These are phyloP conservation scores for Malus domestica DNA, from an alignment of 306 rosid genomes.

Conservation along the genomic window ASM211411v1 NC_041790.1:5262501-5263000, in stretches of 20 bases:
- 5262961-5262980: slow-evolving; percentile 96
- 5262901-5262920: slow-evolving; percentile 87
- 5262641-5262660: slow-evolving; percentile 76
- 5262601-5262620: slow-evolving; percentile 76
- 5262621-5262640: slow-evolving; percentile 59
- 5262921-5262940: slow-evolving; percentile 96
- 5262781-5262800: not conserved
- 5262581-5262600: slow-evolving; percentile 4
- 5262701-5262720: not conserved
- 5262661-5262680: slow-evolving; percentile 98
- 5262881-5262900: slow-evolving; percentile 73
- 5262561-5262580: not conserved
- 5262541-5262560: no score
- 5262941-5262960: slow-evolving; percentile 93
- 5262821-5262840: not conserved
- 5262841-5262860: slow-evolving; percentile 82
- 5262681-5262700: not conserved
- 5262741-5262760: not conserved
- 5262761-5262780: not conserved
- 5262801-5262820: not conserved
- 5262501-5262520: no score
- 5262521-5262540: no score
- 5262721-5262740: not conserved
- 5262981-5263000: slow-evolving; percentile 94
- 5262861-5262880: slow-evolving; percentile 85